These are phyloP conservation scores for Beauveria varroae DNA, from an alignment of 2,329 filamentous ascomycete genomes.

Conservation along the genomic window DNA sequence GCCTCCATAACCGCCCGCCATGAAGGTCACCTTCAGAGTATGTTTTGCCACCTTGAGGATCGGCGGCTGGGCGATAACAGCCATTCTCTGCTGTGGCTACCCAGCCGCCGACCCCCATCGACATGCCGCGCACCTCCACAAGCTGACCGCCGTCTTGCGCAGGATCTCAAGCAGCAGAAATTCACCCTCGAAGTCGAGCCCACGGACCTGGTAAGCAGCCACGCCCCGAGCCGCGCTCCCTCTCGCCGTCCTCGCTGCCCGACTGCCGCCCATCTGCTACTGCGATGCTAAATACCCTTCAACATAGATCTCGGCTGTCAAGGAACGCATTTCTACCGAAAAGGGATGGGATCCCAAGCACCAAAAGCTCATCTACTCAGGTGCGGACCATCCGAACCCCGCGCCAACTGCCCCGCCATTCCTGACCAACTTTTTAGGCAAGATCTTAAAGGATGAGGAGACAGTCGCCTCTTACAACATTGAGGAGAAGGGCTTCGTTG, in stretches of 20 bases:
- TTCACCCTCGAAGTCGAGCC: constrained; percentile 94
- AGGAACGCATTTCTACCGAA: constrained; percentile 84
- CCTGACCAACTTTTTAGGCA: constrained; percentile 52
- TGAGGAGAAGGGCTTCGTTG: constrained; percentile 98
- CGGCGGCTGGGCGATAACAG: neutral
- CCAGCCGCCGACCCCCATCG: neutral
- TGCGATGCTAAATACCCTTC: constrained; percentile 1
- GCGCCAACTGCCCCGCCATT: constrained; percentile 1
- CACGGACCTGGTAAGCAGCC: constrained; percentile 70
- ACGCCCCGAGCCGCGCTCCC: constrained; percentile 17
- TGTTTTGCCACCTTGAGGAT: constrained; percentile 19
- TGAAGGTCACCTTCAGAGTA: constrained; percentile 65
- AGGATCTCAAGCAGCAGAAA: constrained; percentile 99
- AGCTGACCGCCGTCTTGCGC: constrained; percentile 8
- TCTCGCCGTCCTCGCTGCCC: constrained; percentile 3
- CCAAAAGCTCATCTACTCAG: constrained; percentile 97
- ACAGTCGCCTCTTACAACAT: constrained; percentile 96
- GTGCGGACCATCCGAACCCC: constrained; percentile 41
- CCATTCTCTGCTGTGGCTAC: neutral
- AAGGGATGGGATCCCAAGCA: constrained; percentile 89
- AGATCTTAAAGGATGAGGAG: constrained; percentile 96
- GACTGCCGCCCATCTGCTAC: neutral
- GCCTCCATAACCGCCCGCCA: constrained; percentile 38
- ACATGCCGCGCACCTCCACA: neutral
- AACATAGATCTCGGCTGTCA: constrained; percentile 73